Conservation (phyloP, 2,329 filamentous ascomycete species). For the Fusarium caatingaense region DNA sequence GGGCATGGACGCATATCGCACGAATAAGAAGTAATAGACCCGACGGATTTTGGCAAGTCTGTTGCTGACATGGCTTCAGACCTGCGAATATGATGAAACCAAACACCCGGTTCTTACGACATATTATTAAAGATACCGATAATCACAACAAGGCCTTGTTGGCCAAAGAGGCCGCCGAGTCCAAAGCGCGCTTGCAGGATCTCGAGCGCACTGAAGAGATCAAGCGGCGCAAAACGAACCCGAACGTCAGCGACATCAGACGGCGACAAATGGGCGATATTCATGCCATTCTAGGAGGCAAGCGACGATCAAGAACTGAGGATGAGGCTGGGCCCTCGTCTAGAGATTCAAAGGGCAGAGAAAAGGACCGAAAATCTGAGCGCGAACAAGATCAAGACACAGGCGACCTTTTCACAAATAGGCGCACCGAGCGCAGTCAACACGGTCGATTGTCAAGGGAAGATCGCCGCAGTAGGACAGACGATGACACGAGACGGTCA, state of each 20-base stretch:
- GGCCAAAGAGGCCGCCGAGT: conserved; percentile 85
- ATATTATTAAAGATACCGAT: conserved; percentile 89
- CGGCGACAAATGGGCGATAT: conserved; percentile 71
- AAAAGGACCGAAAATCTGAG: conserved; percentile 11
- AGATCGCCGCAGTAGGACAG: conserved; percentile 29
- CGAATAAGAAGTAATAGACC: conserved; percentile 59
- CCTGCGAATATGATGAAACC: conserved; percentile 80
- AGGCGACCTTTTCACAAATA: conserved; percentile 40
- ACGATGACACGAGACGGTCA: conserved; percentile 24
- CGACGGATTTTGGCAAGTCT: conserved; percentile 18
- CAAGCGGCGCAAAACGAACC: conserved; percentile 58
- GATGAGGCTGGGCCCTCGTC: conserved; percentile 38
- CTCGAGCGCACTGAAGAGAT: conserved; percentile 63
- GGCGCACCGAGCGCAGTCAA: conserved; percentile 31
- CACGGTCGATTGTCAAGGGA: conserved; percentile 45
- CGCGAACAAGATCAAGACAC: conserved; percentile 12
- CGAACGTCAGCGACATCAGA: conserved; percentile 63
- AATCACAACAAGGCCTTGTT: conserved; percentile 88
- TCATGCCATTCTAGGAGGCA: conserved; percentile 65
- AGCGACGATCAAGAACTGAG: conserved; percentile 49
- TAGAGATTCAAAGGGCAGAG: conserved; percentile 28
- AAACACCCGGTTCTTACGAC: conserved; percentile 88
- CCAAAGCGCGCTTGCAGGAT: conserved; percentile 74
- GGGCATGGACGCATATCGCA: conserved; percentile 74
- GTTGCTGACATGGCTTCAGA: conserved; percentile 55